A percentile compares a stretch with the other conserved stretches of the same genome.
These are phyloP conservation scores for Balamuthia mandrillaris DNA, from an alignment of 208 protist genomes.

Conservation along the genomic window DNA sequence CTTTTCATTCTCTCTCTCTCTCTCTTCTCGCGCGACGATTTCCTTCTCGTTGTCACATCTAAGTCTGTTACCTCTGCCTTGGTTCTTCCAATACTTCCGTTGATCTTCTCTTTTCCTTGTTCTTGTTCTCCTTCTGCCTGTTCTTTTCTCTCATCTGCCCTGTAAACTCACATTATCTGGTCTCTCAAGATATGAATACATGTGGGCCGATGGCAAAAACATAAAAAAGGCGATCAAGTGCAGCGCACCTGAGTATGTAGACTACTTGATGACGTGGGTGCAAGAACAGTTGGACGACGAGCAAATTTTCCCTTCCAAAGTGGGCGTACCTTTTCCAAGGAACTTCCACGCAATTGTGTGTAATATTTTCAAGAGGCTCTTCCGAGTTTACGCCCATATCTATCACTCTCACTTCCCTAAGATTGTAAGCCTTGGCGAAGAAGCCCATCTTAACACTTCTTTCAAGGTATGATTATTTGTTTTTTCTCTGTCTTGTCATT, in stretches of 20 bases:
- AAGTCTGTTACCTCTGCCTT: too few relatives aligned
- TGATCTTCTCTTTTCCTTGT: neutral
- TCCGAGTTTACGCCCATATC: conserved; percentile 98
- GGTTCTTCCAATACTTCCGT: too few relatives aligned
- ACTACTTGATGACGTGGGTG: conserved; percentile 96
- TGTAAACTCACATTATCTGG: too few relatives aligned
- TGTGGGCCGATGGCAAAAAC: conserved; percentile 91
- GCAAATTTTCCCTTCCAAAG: conserved; percentile 85
- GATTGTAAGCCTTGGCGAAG: conserved; percentile 89
- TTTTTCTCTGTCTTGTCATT: too few relatives aligned
- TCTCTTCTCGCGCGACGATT: too few relatives aligned
- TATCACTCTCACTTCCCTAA: conserved; percentile 96
- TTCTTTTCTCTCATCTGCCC: neutral
- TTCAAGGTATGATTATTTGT: conserved; percentile 68
- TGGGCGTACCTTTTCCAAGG: conserved; percentile 70
- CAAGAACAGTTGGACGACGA: conserved; percentile 94
- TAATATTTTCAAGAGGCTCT: conserved; percentile 95
- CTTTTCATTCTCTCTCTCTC: neutral
- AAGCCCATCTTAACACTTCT: conserved; percentile 96
- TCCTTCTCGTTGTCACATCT: too few relatives aligned
- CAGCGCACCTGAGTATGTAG: conserved; percentile 96
- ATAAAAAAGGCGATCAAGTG: conserved; percentile 88
- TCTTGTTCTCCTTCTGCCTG: neutral
- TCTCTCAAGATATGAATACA: conserved; percentile 80
- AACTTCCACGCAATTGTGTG: conserved; percentile 80